Evolutionary conservation across 345 rosid genomes (phyloP).

Genomic region (Abelmoschus esculentus): DNA sequence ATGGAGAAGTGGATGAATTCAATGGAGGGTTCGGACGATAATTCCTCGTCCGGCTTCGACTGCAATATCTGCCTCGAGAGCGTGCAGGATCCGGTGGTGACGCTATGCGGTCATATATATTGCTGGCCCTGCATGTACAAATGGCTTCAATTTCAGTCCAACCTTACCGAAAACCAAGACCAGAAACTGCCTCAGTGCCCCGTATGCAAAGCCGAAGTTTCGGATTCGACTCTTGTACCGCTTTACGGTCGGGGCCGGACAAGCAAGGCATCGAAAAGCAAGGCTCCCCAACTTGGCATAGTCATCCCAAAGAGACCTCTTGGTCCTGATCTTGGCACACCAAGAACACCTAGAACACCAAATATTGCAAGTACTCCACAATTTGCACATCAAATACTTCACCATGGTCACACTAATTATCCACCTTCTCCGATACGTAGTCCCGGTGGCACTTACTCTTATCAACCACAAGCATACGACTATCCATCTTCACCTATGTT

Average conservation of each 20-base stretch:
- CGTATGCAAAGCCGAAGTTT: slow-evolving; percentile 74
- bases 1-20: slow-evolving; percentile 23
- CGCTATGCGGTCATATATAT: slow-evolving; percentile 84
- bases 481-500: slow-evolving; percentile 12
- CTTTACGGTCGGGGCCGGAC: slow-evolving; percentile 66
- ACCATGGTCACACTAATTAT: slow-evolving; percentile 5
- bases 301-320: slow-evolving; percentile 45
- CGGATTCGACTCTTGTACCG: slow-evolving; percentile 61
- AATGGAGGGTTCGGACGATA: slow-evolving; percentile 18
- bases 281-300: slow-evolving; percentile 26
- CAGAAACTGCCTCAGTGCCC: slow-evolving; percentile 60
- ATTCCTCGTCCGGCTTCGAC: slow-evolving; percentile 36
- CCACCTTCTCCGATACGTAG: too few species aligned
- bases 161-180: slow-evolving; percentile 22
- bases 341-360: slow-evolving; percentile 8
- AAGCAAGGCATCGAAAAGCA: slow-evolving; percentile 19
- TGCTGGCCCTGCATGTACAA: slow-evolving; percentile 95
- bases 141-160: slow-evolving; percentile 58
- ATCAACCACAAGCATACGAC: slow-evolving; percentile 5
- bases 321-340: slow-evolving; percentile 30
- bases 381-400: slow-evolving; percentile 20
- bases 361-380: slow-evolving; percentile 12
- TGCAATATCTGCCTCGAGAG: slow-evolving; percentile 80
- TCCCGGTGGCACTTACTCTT: too few species aligned
- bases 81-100: slow-evolving; percentile 79